Percentiles rank a stretch among this genome's conserved stretches.
phyloP scores from a whole-genome alignment of 179 eudicot genomes.

The Sideroxylon spinosum region DNA sequence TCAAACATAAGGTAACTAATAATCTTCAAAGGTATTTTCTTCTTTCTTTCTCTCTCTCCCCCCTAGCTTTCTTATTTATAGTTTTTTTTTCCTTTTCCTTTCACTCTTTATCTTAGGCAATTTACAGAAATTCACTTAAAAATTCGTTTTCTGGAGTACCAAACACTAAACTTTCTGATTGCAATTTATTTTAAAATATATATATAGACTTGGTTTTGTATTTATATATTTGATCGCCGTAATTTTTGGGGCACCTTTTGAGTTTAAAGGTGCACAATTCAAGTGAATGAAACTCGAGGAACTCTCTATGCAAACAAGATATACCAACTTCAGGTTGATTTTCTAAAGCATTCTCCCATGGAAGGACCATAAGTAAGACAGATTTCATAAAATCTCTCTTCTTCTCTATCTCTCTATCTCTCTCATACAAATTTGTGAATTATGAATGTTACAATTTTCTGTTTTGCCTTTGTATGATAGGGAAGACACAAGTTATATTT shows the following conservation, averaged over 20 bases:
- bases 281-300: slow-evolving; percentile 69
- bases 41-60: neutral
- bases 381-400: too few species aligned
- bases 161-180: neutral
- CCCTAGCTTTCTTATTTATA: neutral
- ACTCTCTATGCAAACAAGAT: slow-evolving; percentile 2
- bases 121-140: neutral
- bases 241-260: slow-evolving; percentile 1
- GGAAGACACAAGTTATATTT: slow-evolving; percentile 51
- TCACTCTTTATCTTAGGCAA: neutral
- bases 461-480: too few species aligned
- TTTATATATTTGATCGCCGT: neutral
- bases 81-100: neutral
- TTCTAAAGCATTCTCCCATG: too few species aligned
- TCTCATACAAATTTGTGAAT: too few species aligned
- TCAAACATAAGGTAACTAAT: slow-evolving; percentile 63
- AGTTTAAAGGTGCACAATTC: slow-evolving; percentile 52
- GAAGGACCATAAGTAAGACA: too few species aligned
- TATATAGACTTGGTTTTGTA: neutral
- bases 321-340: too few species aligned
- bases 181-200: neutral
- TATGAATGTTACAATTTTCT: too few species aligned
- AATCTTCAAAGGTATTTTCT: slow-evolving; percentile 57
- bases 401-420: slow-evolving; percentile 33
- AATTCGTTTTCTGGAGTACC: neutral